Base-by-base conservation (phyloP, 371 early-diverging fungal species). In the Mucor piriformis region DNA sequence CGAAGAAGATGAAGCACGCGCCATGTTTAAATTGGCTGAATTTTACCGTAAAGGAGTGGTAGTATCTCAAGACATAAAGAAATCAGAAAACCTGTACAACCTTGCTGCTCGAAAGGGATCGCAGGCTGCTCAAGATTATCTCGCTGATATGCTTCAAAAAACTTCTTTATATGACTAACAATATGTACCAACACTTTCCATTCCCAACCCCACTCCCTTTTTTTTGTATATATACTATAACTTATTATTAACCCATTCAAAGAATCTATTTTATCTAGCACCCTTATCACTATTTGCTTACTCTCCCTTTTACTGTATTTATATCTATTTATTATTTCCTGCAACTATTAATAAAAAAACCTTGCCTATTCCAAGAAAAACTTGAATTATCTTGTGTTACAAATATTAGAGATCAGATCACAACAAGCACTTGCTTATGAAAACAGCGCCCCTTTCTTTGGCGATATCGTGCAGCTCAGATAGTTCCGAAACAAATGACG, bases 11-110 rank as follows among this genome's bases (percentile, higher is more conserved):
- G 57, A 70, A 33, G 64, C 69, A 4, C 55, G 50, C 10, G 77
- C 77, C 10, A 54, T 69, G 43, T 73, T 64, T 35, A 70, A 65
- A 42, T 35, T 76, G 3, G 73, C 74, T 7, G 77, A 76, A 40
- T 76, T 73, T 48, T 73, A 76, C 51, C 57, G 64, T 2, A 55
- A 55, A 24, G 77, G 77, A n/a, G 18, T 58, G 3, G 60, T 67
- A 10, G 67, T 65, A 2, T 3, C 33, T 3, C 10, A 34, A 35
- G 57, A 74, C 32, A 20, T 20, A 2, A 25, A 52, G 4, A 74
- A 67, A 32, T 70, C 74, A 0, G 58, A 64, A n/a, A 25, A 61
- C 29, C 23, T 70, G 6, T 73, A 66, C 42, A 50, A 53, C 16
- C 60, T 74, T 25, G 69, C 68, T 7, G 66, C 62, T 32, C 58